Evolutionary conservation across 768 basidiomycete species (phyloP), one percentile per base, ranked within the genome.

Genomic region (Hypsizygus marmoreus): DNA sequence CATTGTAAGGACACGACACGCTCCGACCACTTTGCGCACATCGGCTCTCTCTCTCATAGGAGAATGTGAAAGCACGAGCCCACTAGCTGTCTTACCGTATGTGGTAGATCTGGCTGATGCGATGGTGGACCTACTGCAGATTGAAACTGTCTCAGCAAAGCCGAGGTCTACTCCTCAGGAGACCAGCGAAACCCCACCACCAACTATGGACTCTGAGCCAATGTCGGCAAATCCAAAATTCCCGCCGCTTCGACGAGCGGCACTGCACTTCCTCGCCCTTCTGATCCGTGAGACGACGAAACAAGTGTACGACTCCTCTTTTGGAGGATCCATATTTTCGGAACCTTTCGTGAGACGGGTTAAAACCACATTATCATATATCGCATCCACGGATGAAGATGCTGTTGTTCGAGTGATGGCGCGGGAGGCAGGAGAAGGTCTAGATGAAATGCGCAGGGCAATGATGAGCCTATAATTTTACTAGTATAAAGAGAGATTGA

Each of bases 181-280:
- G 24, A 50, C 60, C n/a, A 52, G 51, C 7, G 60, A 63, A 16
- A 55, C 58, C 20, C 45, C 51, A 28, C 43, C 26, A 31, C 57
- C 28, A 19, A 71, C 64, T 11, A 78, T 82, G 62, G 83, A 87
- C 61, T 58, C 68, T 2, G 68, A 83, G 26, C 86, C 89, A 8
- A 79, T 80, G 0, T 72, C 78, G 0, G 67, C 67, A 3, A 70
- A 84, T 54, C 51, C 86, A 0, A 90, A 84, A 60, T 75, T 89
- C 37, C 90, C 95, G 1, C 77, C 90, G 1, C 70, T 97, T 3
- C 80, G 95, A 24, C 86, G 95, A 31, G 85, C 91, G 1, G 92
- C 90, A 0, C 60, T 97, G n/a, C 84, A 94, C 55, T 86, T 97
- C 61, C 72, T 95, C 32, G 73, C 82, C 0, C 59, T 85, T 7